Evolutionary conservation across 2,329 filamentous ascomycete species (phyloP).

Genomic region (Talaromyces sp.): DNA sequence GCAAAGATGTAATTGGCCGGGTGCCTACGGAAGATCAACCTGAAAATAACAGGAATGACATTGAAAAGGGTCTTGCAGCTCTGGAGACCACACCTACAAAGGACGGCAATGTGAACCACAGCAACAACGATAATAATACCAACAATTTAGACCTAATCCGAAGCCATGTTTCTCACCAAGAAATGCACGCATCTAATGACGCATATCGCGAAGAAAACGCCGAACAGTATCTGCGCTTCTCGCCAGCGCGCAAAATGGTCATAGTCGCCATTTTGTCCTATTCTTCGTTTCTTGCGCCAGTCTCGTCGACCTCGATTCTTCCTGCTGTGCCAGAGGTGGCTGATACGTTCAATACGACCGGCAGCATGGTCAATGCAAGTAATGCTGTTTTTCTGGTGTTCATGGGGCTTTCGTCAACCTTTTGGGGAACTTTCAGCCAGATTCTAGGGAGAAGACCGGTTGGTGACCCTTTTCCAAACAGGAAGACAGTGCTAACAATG

Average conservation of each 20-base stretch:
- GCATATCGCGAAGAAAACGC: conserved; percentile 41
- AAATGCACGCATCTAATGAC: conserved; percentile 20
- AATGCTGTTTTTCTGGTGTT: conserved; percentile 71
- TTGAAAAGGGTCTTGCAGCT: conserved; percentile 2
- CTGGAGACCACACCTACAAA: conserved; percentile 6
- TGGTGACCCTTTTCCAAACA: conserved; percentile 21
- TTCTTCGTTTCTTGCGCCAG: conserved; percentile 70
- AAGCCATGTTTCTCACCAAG: conserved; percentile 29
- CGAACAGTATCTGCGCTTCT: conserved; percentile 60
- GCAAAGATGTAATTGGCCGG: not conserved
- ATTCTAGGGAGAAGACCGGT: conserved; percentile 57
- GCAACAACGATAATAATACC: conserved; percentile 10
- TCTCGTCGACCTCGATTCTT: conserved; percentile 68
- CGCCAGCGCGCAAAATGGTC: conserved; percentile 55
- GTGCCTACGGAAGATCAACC: not conserved
- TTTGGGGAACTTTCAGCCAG: conserved; percentile 69
- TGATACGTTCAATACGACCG: conserved; percentile 57
- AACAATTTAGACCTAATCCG: conserved; percentile 24
- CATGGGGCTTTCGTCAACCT: conserved; percentile 65
- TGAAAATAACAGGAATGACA: not conserved
- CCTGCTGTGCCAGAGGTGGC: conserved; percentile 71
- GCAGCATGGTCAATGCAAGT: conserved; percentile 64
- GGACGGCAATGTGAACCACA: not conserved
- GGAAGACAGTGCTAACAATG: not conserved
- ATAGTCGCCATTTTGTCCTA: conserved; percentile 67